Percentiles rank a stretch among this genome's conserved stretches.
phyloP scores from a whole-genome alignment of 2,329 filamentous ascomycete species.

The Achaetomium macrosporum region DNA sequence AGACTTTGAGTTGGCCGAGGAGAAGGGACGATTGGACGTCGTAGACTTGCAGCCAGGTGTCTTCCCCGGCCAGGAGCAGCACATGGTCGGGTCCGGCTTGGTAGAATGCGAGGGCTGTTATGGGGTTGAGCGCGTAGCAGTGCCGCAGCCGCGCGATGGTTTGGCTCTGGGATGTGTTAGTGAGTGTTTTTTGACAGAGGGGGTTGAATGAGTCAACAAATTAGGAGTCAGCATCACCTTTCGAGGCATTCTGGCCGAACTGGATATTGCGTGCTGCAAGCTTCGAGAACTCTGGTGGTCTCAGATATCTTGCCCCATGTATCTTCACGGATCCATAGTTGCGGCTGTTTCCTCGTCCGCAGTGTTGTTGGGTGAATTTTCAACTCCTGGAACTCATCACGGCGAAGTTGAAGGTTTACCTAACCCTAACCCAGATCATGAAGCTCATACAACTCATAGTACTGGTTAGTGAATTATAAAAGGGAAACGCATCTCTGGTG shows the following conservation, averaged over 20 bases:
- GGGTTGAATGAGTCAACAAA: background rate
- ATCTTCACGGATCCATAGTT: too few species aligned
- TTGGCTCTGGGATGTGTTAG: slow-evolving; percentile 13
- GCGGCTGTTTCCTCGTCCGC: background rate
- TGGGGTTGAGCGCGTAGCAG: slow-evolving; percentile 45
- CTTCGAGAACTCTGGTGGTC: too few species aligned
- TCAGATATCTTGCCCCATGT: too few species aligned
- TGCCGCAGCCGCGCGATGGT: slow-evolving; percentile 20
- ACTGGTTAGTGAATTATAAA: too few species aligned
- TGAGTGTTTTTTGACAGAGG: background rate
- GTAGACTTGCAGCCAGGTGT: slow-evolving; percentile 52
- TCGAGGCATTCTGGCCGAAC: slow-evolving; percentile 14
- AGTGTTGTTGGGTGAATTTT: background rate
- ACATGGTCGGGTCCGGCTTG: slow-evolving; percentile 26
- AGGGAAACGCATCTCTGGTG: too few species aligned
- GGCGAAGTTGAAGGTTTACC: background rate
- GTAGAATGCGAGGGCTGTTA: slow-evolving; percentile 56
- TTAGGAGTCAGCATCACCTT: slow-evolving; percentile 2
- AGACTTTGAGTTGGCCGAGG: slow-evolving; percentile 46
- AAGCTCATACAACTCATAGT: too few species aligned
- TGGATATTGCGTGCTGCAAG: too few species aligned
- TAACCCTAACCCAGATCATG: background rate
- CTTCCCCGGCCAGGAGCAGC: slow-evolving; percentile 55
- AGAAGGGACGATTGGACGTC: slow-evolving; percentile 33
- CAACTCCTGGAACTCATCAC: background rate